Conservation (phyloP, 1,284 basidiomycete species). For the Sanghuangporus baumii region DNA sequence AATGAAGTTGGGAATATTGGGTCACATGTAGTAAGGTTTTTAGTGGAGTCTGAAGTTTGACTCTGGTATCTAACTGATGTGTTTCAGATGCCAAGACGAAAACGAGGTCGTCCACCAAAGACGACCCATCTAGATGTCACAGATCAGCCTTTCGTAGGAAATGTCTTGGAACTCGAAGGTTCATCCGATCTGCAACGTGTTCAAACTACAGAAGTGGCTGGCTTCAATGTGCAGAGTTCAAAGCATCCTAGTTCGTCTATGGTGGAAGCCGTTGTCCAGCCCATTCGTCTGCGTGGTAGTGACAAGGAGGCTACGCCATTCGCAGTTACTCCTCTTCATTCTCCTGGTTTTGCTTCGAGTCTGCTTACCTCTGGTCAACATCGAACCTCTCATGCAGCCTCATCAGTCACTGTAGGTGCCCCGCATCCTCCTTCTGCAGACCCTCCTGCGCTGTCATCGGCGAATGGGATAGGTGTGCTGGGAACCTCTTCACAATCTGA, state of each 20-base stretch:
- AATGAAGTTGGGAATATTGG: neutral
- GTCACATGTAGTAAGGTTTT: neutral
- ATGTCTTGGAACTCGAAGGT: neutral
- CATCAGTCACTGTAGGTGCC: too few species aligned
- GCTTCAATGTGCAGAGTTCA: neutral
- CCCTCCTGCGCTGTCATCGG: neutral
- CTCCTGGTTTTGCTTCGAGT: too few species aligned
- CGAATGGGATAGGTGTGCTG: neutral
- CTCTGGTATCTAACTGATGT: neutral
- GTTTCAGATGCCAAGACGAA: neutral
- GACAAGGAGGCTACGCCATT: too few species aligned
- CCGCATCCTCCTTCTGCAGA: too few species aligned
- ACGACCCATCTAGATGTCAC: neutral
- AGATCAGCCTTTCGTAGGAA: too few species aligned
- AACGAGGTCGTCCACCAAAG: constrained; percentile 14
- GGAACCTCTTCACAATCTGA: neutral
- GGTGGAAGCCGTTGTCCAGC: neutral
- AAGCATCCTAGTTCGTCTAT: neutral
- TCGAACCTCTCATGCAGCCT: too few species aligned
- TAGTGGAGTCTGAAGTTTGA: neutral
- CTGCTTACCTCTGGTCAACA: too few species aligned
- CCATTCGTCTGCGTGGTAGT: too few species aligned
- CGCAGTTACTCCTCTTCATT: too few species aligned
- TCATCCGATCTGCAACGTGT: neutral
- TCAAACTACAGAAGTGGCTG: neutral